phyloP scores from a whole-genome alignment of 805 yeast species.

The Saturnispora mendoncae region DNA sequence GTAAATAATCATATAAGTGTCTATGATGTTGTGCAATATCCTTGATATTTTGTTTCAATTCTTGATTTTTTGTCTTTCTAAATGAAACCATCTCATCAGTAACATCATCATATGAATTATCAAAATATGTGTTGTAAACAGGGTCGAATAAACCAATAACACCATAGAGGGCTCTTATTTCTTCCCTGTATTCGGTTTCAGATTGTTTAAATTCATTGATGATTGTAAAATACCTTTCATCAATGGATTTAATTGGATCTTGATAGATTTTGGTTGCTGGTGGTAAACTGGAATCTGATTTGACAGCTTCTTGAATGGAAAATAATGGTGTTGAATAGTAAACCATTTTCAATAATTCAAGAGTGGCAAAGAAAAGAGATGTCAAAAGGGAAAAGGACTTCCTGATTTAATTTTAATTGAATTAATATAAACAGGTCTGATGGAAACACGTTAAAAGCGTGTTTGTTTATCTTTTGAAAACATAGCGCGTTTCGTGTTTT shows the following conservation, averaged over 20 bases:
- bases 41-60: conserved; percentile 14
- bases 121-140: conserved; percentile 24
- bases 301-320: conserved; percentile 18
- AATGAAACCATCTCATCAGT: conserved; percentile 16
- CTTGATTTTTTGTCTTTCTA: conserved; percentile 18
- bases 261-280: conserved; percentile 2
- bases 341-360: conserved; percentile 3
- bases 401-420: background rate
- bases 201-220: conserved; percentile 13
- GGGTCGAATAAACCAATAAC: conserved; percentile 22
- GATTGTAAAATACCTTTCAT: conserved; percentile 5
- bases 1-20: conserved; percentile 13
- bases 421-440: background rate
- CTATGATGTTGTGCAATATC: conserved; percentile 17
- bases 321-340: conserved; percentile 17
- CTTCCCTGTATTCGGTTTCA: conserved; percentile 18
- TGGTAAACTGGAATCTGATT: conserved; percentile 11
- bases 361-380: background rate
- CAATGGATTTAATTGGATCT: background rate
- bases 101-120: conserved; percentile 22
- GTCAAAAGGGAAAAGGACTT: background rate
- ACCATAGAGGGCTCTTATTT: conserved; percentile 18
- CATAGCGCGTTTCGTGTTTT: conserved; percentile 8
- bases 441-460: conserved; percentile 1
- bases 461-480: background rate